Base-by-base conservation (phyloP, 768 basidiomycete species). In the Krasilnikovozyma curviuscula region DNA sequence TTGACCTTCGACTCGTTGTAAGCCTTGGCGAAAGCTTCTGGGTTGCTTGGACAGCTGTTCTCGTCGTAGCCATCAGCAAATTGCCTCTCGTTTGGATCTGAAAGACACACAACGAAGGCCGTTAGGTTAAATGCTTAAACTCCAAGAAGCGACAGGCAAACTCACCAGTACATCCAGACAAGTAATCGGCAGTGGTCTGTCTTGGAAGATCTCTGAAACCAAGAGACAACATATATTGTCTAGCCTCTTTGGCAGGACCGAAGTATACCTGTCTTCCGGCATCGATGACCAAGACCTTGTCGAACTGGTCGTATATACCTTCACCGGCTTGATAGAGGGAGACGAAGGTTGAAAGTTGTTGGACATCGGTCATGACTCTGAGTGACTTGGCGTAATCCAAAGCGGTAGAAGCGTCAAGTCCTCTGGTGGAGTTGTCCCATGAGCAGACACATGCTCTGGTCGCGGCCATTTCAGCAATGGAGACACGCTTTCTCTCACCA, bases 61-160 rank as follows among this genome's bases (percentile, higher is more conserved):
- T 67, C 69, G 9, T 76, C 74, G 21, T 70, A 72, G 5, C 78
- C 81, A 2, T 71, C 65, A 0, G 76, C 73, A 55, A 81, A 79
- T 59, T 77, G 79, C 23, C 85, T 80, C 66, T 91, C 84, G 56
- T 85, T 83, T 0, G 77, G 73, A 57, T 83, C 82, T n/a, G n/a
- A n/a, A n/a, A n/a, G n/a, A n/a, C n/a, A n/a, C n/a, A n/a, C n/a
- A n/a, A n/a, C n/a, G n/a, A n/a, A n/a, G n/a, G n/a, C n/a, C n/a
- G n/a, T n/a, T n/a, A n/a, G n/a, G n/a, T n/a, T n/a, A n/a, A n/a
- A n/a, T n/a, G n/a, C n/a, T n/a, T n/a, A n/a, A n/a, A n/a, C n/a
- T n/a, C n/a, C n/a, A n/a, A n/a, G n/a, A n/a, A n/a, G n/a, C n/a
- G 39, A 40, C 12, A 40, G 21, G 13, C 12, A 10, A 40, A 10